phyloP scores from a whole-genome alignment of 495 filamentous ascomycete species.

The Articulospora tetracladia region DNA sequence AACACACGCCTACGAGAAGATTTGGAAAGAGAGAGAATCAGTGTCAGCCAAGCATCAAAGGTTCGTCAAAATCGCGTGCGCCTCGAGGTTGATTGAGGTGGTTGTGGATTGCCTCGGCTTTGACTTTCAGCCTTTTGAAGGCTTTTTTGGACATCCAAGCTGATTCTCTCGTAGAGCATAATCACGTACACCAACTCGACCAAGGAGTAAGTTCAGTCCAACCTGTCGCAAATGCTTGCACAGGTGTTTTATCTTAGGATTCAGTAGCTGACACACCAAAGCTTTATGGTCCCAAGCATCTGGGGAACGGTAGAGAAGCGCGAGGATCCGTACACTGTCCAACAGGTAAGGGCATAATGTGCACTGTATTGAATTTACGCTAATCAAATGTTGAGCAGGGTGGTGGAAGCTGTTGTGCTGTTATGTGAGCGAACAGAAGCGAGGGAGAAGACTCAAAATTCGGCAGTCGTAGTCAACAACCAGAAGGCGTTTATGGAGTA shows the following conservation, averaged over 20 bases:
- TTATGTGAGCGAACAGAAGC: slow-evolving; percentile 61
- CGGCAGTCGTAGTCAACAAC: background rate
- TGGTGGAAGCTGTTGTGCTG: slow-evolving; percentile 77
- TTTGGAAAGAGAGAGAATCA: slow-evolving; percentile 89
- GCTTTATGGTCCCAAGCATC: slow-evolving; percentile 89
- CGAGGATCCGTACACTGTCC: slow-evolving; percentile 95
- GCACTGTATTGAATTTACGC: background rate
- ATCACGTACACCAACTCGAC: slow-evolving; percentile 96
- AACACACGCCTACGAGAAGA: slow-evolving; percentile 93
- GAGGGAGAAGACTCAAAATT: background rate
- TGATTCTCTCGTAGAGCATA: slow-evolving; percentile 51
- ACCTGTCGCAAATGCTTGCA: background rate
- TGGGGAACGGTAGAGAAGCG: slow-evolving; percentile 92
- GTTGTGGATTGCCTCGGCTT: background rate
- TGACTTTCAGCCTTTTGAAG: background rate
- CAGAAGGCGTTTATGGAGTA: slow-evolving; percentile 16
- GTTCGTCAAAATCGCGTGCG: slow-evolving; percentile 37
- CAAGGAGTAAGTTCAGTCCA: slow-evolving; percentile 88
- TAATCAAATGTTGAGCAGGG: slow-evolving; percentile 43
- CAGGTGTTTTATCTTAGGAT: background rate
- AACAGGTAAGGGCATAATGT: slow-evolving; percentile 46
- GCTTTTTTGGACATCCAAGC: background rate
- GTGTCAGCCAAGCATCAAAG: slow-evolving; percentile 93
- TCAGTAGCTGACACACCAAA: background rate
- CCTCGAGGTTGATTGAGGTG: background rate